These are phyloP conservation scores for Neoconidiobolus thromboides DNA, from an alignment of 371 early-diverging fungal genomes.

Conservation along the genomic window DNA sequence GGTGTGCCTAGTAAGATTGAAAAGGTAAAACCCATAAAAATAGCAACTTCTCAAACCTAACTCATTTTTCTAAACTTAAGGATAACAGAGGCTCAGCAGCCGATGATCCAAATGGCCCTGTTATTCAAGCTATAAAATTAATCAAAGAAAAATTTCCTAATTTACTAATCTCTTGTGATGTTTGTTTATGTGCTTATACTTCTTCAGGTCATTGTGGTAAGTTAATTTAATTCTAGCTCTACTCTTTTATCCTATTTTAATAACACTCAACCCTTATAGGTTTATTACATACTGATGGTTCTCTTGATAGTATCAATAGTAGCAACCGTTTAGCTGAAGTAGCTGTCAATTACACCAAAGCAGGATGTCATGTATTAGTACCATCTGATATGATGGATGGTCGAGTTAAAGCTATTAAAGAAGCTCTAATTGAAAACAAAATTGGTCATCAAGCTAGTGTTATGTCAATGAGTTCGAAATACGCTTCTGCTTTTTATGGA, in stretches of 20 bases:
- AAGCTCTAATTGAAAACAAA: constrained; percentile 45
- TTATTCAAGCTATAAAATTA: constrained; percentile 60
- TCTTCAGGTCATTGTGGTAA: constrained; percentile 87
- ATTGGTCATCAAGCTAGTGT: constrained; percentile 58
- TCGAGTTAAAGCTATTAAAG: constrained; percentile 80
- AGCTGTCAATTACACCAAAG: constrained; percentile 68
- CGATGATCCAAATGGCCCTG: constrained; percentile 73
- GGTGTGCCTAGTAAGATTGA: constrained; percentile 71
- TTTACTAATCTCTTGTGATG: constrained; percentile 77
- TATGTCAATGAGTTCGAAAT: constrained; percentile 91
- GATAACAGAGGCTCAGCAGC: constrained; percentile 63
- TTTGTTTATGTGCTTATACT: constrained; percentile 94
- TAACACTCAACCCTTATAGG: constrained; percentile 7
- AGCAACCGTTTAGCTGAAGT: constrained; percentile 70
- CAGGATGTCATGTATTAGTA: constrained; percentile 72
- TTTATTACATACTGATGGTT: constrained; percentile 55
- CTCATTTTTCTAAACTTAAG: constrained; percentile 17
- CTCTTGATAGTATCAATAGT: constrained; percentile 56
- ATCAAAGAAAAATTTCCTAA: constrained; percentile 59
- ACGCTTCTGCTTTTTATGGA: constrained; percentile 85
- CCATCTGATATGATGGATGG: constrained; percentile 98
- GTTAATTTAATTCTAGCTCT: neutral
- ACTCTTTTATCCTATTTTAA: neutral
- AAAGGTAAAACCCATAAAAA: constrained; percentile 13
- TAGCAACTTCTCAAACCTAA: neutral